These are phyloP conservation scores for Amauroascus niger DNA, from an alignment of 2,329 filamentous ascomycete genomes.

Conservation along the genomic window DNA sequence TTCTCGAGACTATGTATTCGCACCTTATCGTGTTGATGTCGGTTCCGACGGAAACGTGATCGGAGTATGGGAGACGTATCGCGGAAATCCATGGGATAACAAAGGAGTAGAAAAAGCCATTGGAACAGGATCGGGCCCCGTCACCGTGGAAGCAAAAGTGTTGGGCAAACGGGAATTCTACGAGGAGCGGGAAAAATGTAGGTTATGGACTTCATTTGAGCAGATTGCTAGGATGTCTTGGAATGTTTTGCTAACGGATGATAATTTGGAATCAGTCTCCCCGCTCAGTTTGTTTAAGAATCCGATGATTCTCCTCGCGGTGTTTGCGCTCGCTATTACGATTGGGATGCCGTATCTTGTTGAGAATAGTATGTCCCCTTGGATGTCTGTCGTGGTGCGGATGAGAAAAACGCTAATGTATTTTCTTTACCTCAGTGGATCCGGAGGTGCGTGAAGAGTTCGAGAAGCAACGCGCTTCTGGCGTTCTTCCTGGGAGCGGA, in stretches of 20 bases:
- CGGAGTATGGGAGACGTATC: slow-evolving; percentile 70
- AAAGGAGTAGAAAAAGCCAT: slow-evolving; percentile 50
- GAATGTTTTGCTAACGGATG: background rate
- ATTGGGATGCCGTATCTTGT: slow-evolving; percentile 91
- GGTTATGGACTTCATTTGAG: slow-evolving; percentile 28
- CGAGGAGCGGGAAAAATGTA: slow-evolving; percentile 63
- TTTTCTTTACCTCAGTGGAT: slow-evolving; percentile 59
- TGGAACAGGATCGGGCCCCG: slow-evolving; percentile 31
- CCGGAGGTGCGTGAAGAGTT: slow-evolving; percentile 91
- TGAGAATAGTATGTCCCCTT: slow-evolving; percentile 69
- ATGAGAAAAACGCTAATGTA: background rate
- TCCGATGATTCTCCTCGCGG: slow-evolving; percentile 89
- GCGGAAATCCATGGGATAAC: slow-evolving; percentile 84
- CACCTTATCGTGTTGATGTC: slow-evolving; percentile 66
- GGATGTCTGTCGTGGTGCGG: background rate
- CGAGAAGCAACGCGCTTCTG: slow-evolving; percentile 75
- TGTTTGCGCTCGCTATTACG: slow-evolving; percentile 72
- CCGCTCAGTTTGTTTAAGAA: slow-evolving; percentile 78
- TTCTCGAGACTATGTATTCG: slow-evolving; percentile 63
- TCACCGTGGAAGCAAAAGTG: slow-evolving; percentile 53
- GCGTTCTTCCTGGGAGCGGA: slow-evolving; percentile 48
- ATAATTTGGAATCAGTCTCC: slow-evolving; percentile 48
- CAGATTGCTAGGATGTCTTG: background rate
- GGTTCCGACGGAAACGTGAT: slow-evolving; percentile 42
- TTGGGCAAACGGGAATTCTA: slow-evolving; percentile 64